Percentiles rank a stretch among this genome's conserved stretches.
phyloP scores from a whole-genome alignment of 1,284 basidiomycete species.

The Moniliophthora roreri region DNA sequence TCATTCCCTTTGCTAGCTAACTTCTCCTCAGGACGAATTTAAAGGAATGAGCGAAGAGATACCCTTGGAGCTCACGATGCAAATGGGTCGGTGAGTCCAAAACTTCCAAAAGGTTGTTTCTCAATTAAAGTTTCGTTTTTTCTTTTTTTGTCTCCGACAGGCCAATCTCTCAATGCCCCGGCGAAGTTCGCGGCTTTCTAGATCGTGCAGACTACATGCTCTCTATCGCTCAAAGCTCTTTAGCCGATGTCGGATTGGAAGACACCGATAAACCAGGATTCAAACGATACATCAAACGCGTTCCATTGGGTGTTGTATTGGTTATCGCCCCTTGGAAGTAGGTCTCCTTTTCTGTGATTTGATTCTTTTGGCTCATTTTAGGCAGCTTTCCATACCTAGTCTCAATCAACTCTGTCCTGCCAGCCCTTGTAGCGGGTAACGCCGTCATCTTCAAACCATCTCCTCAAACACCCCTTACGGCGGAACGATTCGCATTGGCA shows the following conservation, averaged over 20 bases:
- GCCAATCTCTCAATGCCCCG: slow-evolving; percentile 73
- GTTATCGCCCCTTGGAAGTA: slow-evolving; percentile 92
- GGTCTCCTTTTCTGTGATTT: too few species aligned
- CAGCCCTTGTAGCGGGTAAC: slow-evolving; percentile 88
- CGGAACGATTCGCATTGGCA: slow-evolving; percentile 76
- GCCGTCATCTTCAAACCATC: slow-evolving; percentile 91
- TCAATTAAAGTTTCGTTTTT: neutral
- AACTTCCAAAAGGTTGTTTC: slow-evolving; percentile 3
- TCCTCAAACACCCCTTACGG: slow-evolving; percentile 89
- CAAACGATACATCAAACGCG: slow-evolving; percentile 78
- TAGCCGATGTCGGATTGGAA: slow-evolving; percentile 75
- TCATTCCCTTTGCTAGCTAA: neutral
- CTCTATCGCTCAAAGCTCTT: slow-evolving; percentile 74
- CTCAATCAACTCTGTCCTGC: slow-evolving; percentile 87
- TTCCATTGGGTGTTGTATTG: slow-evolving; percentile 86
- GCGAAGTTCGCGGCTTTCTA: slow-evolving; percentile 82
- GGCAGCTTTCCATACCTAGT: slow-evolving; percentile 90
- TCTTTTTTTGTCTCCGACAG: slow-evolving; percentile 35
- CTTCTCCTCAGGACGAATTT: slow-evolving; percentile 65
- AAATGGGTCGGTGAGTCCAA: slow-evolving; percentile 72
- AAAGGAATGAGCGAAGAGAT: slow-evolving; percentile 68
- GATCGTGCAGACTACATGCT: slow-evolving; percentile 85
- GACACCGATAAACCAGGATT: slow-evolving; percentile 84
- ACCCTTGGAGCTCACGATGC: slow-evolving; percentile 71
- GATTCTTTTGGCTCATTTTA: too few species aligned